Evolutionary conservation across 805 yeast genomes (phyloP), one percentile per base, ranked within the genome.

Genomic region (Ogataea populi-albae): DNA sequence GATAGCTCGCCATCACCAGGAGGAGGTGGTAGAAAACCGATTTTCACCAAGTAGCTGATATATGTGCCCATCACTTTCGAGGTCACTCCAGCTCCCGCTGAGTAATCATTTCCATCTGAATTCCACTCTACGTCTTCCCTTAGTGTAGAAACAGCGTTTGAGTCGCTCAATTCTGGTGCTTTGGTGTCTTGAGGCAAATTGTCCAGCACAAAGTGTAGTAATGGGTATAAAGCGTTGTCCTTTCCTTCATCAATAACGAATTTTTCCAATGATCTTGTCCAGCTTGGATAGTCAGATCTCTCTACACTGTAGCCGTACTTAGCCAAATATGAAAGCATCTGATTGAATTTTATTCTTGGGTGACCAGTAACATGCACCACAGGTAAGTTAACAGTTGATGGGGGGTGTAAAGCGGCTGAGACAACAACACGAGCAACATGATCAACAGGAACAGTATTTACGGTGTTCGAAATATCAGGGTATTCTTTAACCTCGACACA

Each of bases 291-390:
- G 50, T 78, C 85, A 10, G 71, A 72, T 30, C 71, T 67, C 41
- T 65, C 62, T 30, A 85, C 77, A 15, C 68, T 52, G 62, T 86
- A 94, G 6, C 98, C 98, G 52, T 77, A 91, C 10, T 64, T 58
- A 37, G 69, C 63, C 55, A 89, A 69, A 7, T 81, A 55, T 12
- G 78, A 77, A 48, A 93, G 65, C 65, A 79, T 91, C 47, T 84
- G 79, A 52, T 77, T 81, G 66, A 89, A 84, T 26, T 75, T 67
- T 41, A 87, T 79, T 59, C 98, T 79, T 41, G 99, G 99, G 52
- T 93, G 98, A 17, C 91, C 94, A 5, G 98, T 93, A n/a, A 93
- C 97, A 29, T 93, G 98, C 2, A 87, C 88, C 26, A 94, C 98
- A 1, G 80, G 54, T 17, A 61, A 40, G 10, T 39, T 65, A 27